phyloP scores from a whole-genome alignment of 768 basidiomycete species.

The Chalciporus sphaerocephalus region DNA sequence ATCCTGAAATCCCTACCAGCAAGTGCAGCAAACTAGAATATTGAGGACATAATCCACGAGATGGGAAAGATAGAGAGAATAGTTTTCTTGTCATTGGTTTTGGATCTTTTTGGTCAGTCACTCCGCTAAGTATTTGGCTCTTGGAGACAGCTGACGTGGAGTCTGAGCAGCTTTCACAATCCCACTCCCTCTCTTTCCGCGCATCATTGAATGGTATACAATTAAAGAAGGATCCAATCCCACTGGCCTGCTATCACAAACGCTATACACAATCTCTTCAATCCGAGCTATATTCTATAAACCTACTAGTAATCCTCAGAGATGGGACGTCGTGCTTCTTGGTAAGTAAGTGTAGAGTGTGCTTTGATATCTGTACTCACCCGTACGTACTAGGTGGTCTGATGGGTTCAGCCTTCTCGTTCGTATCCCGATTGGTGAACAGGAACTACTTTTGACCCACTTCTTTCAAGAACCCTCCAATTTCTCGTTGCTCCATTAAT shows the following conservation, averaged over 20 bases:
- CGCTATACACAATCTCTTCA: constrained; percentile 61
- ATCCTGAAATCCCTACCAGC: neutral
- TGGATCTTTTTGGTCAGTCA: constrained; percentile 76
- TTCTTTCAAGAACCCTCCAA: constrained; percentile 62
- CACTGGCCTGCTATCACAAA: constrained; percentile 66
- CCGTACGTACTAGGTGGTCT: constrained; percentile 60
- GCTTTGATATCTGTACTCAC: constrained; percentile 6
- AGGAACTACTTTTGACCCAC: constrained; percentile 30
- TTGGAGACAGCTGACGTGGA: constrained; percentile 11
- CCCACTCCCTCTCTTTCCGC: constrained; percentile 94
- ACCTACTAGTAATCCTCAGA: constrained; percentile 55
- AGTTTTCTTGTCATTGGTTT: constrained; percentile 85
- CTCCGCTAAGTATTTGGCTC: no score
- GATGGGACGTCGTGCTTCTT: constrained; percentile 94
- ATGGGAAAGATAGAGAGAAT: constrained; percentile 73
- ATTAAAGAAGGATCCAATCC: constrained; percentile 68
- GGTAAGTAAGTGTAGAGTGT: constrained; percentile 40
- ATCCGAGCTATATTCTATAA: constrained; percentile 65
- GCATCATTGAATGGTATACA: constrained; percentile 92
- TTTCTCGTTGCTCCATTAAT: constrained; percentile 81
- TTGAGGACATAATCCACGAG: constrained; percentile 1
- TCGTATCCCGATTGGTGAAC: constrained; percentile 37
- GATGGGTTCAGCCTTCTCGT: constrained; percentile 94
- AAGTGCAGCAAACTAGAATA: neutral
- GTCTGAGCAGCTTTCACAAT: constrained; percentile 77